Evolutionary conservation across 192 early-diverging fungal species (phyloP).

Genomic region (Coemansia sp.): DNA sequence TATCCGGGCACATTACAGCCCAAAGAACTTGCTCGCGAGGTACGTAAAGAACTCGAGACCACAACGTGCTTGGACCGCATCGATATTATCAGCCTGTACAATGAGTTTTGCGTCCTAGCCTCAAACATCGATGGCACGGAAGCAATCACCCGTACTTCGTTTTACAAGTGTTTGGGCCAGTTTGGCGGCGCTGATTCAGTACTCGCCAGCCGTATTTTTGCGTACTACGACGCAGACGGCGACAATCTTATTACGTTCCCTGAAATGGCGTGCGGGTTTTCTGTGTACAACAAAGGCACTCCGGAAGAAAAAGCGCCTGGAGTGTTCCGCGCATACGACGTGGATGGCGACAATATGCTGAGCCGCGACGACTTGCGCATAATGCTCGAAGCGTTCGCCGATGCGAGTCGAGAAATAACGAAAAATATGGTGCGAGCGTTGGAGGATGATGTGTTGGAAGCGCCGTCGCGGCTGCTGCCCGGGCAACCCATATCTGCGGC

Average conservation of each 20-base stretch:
- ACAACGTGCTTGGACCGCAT: conserved; percentile 63
- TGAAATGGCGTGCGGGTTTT: conserved; percentile 82
- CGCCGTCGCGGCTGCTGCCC: conserved; percentile 22
- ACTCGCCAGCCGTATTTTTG: conserved; percentile 83
- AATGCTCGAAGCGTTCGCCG: conserved; percentile 93
- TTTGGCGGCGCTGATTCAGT: conserved; percentile 81
- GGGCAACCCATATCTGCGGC: conserved; percentile 87
- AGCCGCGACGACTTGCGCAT: conserved; percentile 78
- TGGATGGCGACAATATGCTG: conserved; percentile 83
- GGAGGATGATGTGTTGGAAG: conserved; percentile 81
- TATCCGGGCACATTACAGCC: conserved; percentile 67
- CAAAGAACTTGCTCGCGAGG: conserved; percentile 16
- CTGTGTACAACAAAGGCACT: conserved; percentile 81
- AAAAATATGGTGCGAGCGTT: conserved; percentile 84
- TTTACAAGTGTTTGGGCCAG: conserved; percentile 84
- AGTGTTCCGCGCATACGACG: conserved; percentile 90
- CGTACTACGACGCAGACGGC: conserved; percentile 84
- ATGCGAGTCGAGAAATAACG: conserved; percentile 86
- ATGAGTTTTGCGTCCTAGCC: conserved; percentile 81
- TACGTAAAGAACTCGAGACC: conserved; percentile 12
- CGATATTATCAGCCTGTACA: conserved; percentile 85
- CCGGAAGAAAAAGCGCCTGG: conserved; percentile 79
- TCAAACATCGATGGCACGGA: conserved; percentile 59
- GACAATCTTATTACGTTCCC: conserved; percentile 76
- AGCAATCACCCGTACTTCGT: conserved; percentile 77